These are phyloP conservation scores for Pholiota conissans DNA, from an alignment of 768 basidiomycete species.

Conservation along the genomic window DNA sequence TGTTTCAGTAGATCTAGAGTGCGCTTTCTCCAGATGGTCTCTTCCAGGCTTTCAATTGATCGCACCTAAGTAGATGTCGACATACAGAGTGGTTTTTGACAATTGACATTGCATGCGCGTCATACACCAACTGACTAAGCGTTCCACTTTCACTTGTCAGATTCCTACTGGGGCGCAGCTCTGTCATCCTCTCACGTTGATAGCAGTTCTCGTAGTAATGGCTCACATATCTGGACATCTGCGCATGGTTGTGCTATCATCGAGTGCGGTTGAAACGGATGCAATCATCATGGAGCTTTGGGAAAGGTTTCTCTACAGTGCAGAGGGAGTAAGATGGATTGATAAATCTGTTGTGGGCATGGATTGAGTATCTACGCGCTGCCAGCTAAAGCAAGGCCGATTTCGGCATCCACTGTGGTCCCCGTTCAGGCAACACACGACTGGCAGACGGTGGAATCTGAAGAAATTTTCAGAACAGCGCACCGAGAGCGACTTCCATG, in stretches of 20 bases:
- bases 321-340: background rate
- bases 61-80: background rate
- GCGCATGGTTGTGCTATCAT: constrained; percentile 8
- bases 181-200: constrained; percentile 17
- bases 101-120: background rate
- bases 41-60: background rate
- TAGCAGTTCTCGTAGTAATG: constrained; percentile 12
- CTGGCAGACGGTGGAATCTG: background rate
- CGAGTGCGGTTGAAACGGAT: background rate
- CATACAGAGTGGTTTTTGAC: background rate
- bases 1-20: background rate
- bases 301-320: background rate
- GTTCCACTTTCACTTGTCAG: background rate
- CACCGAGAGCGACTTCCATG: background rate
- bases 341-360: background rate
- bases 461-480: background rate
- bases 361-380: background rate
- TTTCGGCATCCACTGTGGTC: background rate
- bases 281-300: background rate
- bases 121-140: background rate
- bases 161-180: background rate
- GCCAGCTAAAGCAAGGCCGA: background rate
- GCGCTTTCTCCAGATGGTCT: background rate
- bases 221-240: constrained; percentile 16
- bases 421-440: background rate